phyloP scores from a whole-genome alignment of 345 rosid species.

The Gossypium thurberi region DNA sequence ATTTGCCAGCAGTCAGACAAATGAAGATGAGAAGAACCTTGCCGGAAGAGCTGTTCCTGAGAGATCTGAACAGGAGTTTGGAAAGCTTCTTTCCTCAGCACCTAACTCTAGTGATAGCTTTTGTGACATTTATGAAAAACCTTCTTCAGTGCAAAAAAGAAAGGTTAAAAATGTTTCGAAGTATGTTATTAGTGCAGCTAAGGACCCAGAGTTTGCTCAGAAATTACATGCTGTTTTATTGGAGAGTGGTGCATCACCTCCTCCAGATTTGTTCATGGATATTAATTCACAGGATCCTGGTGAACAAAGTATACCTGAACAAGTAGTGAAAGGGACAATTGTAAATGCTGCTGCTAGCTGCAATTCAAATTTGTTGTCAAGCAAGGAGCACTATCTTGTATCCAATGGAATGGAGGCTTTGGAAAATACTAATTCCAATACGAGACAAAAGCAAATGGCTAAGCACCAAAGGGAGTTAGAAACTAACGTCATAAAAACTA shows the following conservation, averaged over 20 bases:
- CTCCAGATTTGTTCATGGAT: conserved; percentile 68
- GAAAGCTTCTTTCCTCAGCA: conserved; percentile 50
- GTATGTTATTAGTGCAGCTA: conserved; percentile 88
- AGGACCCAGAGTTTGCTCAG: conserved; percentile 87
- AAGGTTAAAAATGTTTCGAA: conserved; percentile 81
- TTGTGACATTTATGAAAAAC: conserved; percentile 36
- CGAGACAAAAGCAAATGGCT: conserved; percentile 24
- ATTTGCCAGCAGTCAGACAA: conserved; percentile 32
- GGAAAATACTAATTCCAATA: conserved; percentile 19
- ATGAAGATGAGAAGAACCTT: conserved; percentile 25
- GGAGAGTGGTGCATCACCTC: conserved; percentile 92
- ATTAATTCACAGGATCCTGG: conserved; percentile 42
- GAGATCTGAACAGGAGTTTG: conserved; percentile 64
- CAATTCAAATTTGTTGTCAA: conserved; percentile 24
- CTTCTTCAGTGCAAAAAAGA: conserved; percentile 62
- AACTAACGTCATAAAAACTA: conserved; percentile 22
- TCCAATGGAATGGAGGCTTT: conserved; percentile 15
- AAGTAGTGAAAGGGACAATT: conserved; percentile 24
- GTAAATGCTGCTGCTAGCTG: conserved; percentile 22
- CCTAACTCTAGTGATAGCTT: conserved; percentile 36
- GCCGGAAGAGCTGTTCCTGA: conserved; percentile 46
- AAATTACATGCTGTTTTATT: conserved; percentile 80
- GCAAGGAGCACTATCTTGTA: conserved; percentile 21
- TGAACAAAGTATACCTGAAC: conserved; percentile 33
- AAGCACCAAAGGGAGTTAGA: conserved; percentile 40